Conservation (phyloP, 1,139 yeast species). For the Schwanniomyces etchellsii region DNA sequence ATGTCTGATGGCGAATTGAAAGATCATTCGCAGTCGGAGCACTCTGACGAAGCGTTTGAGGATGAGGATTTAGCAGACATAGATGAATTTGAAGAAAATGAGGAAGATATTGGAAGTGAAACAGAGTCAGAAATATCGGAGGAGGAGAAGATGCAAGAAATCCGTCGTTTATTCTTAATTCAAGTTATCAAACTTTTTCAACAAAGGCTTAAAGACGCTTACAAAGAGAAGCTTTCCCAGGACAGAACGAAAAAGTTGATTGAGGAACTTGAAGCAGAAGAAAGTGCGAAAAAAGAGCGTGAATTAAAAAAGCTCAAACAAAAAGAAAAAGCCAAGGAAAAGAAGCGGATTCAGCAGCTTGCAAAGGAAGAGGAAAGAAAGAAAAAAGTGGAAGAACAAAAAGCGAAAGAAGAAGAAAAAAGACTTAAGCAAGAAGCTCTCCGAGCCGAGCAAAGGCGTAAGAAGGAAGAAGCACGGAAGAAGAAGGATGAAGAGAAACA, state of each 20-base stretch:
- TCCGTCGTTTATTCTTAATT: constrained; percentile 69
- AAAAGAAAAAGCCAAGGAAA: constrained; percentile 73
- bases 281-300: constrained; percentile 58
- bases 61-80: constrained; percentile 22
- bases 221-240: constrained; percentile 67
- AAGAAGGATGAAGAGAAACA: constrained; percentile 53
- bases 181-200: constrained; percentile 71
- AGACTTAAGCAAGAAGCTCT: constrained; percentile 30
- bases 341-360: constrained; percentile 60
- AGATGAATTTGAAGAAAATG: constrained; percentile 21
- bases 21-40: constrained; percentile 5
- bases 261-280: constrained; percentile 78
- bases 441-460: constrained; percentile 38
- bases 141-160: constrained; percentile 67
- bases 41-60: constrained; percentile 12
- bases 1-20: constrained; percentile 5
- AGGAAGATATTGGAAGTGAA: constrained; percentile 28
- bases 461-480: constrained; percentile 44
- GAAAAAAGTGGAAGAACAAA: constrained; percentile 51
- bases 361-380: constrained; percentile 74
- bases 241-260: constrained; percentile 68
- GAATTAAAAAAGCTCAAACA: constrained; percentile 69
- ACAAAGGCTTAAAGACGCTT: constrained; percentile 63
- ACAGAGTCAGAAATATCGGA: constrained; percentile 47
- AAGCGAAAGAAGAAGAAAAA: constrained; percentile 30